A percentile compares a stretch with the other conserved stretches of the same genome.
These are phyloP conservation scores for Hypsizygus ulmarius DNA, from an alignment of 1,284 basidiomycete genomes.

Conservation along the genomic window DNA sequence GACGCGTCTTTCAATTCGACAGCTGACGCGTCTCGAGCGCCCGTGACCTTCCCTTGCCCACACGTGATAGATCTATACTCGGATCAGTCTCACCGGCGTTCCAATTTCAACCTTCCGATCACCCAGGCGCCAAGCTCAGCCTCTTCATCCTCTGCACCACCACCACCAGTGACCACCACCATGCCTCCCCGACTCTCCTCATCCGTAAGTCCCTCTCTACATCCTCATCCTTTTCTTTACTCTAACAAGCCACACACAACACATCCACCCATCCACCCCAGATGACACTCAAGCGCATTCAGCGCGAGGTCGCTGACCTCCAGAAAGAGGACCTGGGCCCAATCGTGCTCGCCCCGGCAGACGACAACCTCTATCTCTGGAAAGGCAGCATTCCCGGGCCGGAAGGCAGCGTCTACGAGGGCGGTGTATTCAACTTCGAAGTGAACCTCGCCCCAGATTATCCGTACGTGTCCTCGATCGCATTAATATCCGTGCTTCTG, in stretches of 20 bases:
- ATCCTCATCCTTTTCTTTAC: neutral
- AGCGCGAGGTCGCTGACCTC: slow-evolving; percentile 82
- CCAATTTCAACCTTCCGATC: too few species aligned
- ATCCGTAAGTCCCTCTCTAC: slow-evolving; percentile 25
- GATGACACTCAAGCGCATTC: slow-evolving; percentile 86
- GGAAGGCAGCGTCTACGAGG: slow-evolving; percentile 84
- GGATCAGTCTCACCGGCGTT: too few species aligned
- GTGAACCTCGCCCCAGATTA: slow-evolving; percentile 76
- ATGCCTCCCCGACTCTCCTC: slow-evolving; percentile 27
- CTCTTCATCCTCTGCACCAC: slow-evolving; percentile 2
- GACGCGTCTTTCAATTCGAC: too few species aligned
- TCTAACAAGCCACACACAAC: too few species aligned
- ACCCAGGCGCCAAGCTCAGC: neutral
- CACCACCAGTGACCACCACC: slow-evolving; percentile 19
- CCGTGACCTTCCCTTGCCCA: too few species aligned
- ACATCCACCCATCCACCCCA: too few species aligned
- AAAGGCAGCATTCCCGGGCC: slow-evolving; percentile 77
- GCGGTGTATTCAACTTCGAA: slow-evolving; percentile 78
- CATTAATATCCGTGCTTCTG: slow-evolving; percentile 1
- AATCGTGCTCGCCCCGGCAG: slow-evolving; percentile 69
- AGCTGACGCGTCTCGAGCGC: too few species aligned
- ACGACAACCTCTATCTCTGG: slow-evolving; percentile 63
- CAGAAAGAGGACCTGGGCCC: slow-evolving; percentile 80
- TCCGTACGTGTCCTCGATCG: slow-evolving; percentile 63
- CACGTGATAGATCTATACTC: too few species aligned